Conservation (phyloP, 768 basidiomycete genomes). For the Trametes cinnabarina region DNA sequence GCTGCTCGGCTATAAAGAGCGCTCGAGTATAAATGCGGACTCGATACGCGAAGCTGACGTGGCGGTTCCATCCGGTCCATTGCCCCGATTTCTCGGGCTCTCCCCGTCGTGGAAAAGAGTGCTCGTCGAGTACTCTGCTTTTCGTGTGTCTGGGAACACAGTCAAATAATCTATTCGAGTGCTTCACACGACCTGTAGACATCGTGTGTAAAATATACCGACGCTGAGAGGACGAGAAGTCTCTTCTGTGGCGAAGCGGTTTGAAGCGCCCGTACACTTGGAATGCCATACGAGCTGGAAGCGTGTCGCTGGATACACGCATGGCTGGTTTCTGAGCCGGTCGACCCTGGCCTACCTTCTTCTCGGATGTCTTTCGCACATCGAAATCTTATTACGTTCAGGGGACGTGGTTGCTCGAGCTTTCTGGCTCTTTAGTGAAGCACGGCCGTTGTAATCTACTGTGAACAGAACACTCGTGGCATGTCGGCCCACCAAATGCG, state of each 20-base stretch:
- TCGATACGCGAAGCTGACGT: conserved; percentile 19
- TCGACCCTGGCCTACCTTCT: no score
- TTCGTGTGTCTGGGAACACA: conserved; percentile 65
- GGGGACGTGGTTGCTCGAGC: no score
- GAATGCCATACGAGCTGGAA: neutral
- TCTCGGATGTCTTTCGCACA: no score
- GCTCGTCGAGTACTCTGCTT: conserved; percentile 64
- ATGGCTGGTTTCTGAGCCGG: no score
- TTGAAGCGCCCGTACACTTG: neutral
- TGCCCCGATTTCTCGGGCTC: conserved; percentile 6
- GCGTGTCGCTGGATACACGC: no score
- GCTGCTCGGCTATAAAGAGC: conserved; percentile 14
- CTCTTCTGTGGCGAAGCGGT: neutral
- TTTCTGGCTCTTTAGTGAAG: no score
- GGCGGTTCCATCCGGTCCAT: conserved; percentile 11
- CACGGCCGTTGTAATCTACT: no score
- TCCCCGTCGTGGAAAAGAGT: conserved; percentile 9
- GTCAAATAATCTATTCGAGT: neutral
- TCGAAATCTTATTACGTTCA: no score
- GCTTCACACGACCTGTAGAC: neutral
- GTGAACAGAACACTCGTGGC: neutral
- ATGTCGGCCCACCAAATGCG: neutral
- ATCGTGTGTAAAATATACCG: neutral
- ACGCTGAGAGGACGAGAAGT: neutral
- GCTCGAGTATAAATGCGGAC: conserved; percentile 13